These are phyloP conservation scores for Pleurotus sapidus DNA, from an alignment of 768 basidiomycete species.

Conservation along the genomic window DNA sequence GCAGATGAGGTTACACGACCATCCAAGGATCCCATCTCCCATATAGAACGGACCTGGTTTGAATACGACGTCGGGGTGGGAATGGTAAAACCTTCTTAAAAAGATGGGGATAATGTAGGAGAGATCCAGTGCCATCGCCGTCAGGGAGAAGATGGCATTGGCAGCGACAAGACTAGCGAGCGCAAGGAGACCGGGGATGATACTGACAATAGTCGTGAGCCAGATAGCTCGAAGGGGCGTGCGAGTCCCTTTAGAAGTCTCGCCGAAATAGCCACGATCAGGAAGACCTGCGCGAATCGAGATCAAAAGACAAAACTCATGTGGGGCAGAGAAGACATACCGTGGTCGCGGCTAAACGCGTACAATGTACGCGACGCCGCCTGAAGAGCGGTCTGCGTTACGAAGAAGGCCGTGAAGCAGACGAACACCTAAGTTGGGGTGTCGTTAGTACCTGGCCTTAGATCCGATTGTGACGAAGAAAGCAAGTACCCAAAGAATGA, in stretches of 20 bases:
- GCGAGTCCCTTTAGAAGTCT: constrained; percentile 55
- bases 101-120: constrained; percentile 80
- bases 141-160: constrained; percentile 80
- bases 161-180: constrained; percentile 77
- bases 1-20: constrained; percentile 59
- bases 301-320: neutral
- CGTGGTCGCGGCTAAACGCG: constrained; percentile 81
- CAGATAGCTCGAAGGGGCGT: constrained; percentile 81
- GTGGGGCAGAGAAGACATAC: constrained; percentile 25
- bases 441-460: too few species aligned
- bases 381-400: constrained; percentile 77
- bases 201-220: constrained; percentile 62
- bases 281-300: constrained; percentile 52
- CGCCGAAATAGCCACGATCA: constrained; percentile 75
- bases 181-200: constrained; percentile 71
- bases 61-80: constrained; percentile 82
- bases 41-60: constrained; percentile 87
- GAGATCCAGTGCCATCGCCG: constrained; percentile 73
- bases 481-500: constrained; percentile 68
- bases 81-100: constrained; percentile 61
- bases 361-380: constrained; percentile 81
- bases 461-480: too few species aligned
- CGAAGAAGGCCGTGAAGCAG: constrained; percentile 86
- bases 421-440: constrained; percentile 50
- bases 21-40: constrained; percentile 65